Evolutionary conservation across 108 stramenopile species (phyloP), one percentile per base, ranked within the genome.

Genomic region (Skeletonema menzelii): DNA sequence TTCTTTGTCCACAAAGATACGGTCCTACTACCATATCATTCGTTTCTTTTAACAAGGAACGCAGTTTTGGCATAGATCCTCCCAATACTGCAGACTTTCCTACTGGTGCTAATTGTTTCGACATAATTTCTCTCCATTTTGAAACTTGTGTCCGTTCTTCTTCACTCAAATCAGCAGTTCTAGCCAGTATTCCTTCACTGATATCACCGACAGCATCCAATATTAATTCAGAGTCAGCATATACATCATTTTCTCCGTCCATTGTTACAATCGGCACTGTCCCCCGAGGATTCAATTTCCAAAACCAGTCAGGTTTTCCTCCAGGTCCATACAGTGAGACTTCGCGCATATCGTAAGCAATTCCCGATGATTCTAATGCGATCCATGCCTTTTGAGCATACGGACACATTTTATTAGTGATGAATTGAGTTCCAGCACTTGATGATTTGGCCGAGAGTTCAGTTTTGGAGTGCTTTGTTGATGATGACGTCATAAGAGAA

Each of bases 291-390:
- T 93, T 93, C 59, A 93, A 76, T 32, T 89, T 63, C 88, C 77
- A 80, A 80, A 93, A 93, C 92, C 92, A 93, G 65, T 84, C 84
- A 10, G 92, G 92, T 56, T 93, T 93, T 8, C 92, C 92, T 27
- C 81, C 83, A 19, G 84, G n/a, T 27, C 92, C 92, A 57, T 91
- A 93, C 0, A 93, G 55, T 27, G 87, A 79, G 11, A 93, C 76
- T 76, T 93, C 80, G 27, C 80, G 71, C 79, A 90, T 72, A 65
- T 82, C 59, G 69, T 87, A 93, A 2, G 76, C 66, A 13, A 61
- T 62, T 14, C 80, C 30, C 6, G 82, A 66, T 49, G 73, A 79
- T 49, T 93, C 92, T 37, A 93, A 70, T 8, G 90, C 92, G 40
- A 89, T 88, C 92, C 90, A 93, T 30, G 82, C 92, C 72, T 88